A percentile compares a stretch with the other conserved stretches of the same genome.
Evolutionary conservation across 768 basidiomycete species (phyloP).

Genomic region (Neoboletus brunneissimus): DNA sequence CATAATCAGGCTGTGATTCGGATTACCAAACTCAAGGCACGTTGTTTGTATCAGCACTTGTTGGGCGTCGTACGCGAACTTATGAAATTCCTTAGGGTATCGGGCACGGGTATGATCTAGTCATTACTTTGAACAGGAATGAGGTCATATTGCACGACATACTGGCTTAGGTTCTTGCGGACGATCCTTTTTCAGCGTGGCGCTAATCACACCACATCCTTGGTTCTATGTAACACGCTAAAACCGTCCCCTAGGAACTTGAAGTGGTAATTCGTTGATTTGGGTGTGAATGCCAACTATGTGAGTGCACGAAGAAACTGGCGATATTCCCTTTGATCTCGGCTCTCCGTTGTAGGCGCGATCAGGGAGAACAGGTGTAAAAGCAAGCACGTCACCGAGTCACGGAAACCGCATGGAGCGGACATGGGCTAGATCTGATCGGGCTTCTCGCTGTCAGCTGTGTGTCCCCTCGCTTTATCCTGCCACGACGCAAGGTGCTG

Average conservation of each 20-base stretch:
- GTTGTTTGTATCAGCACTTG: background rate
- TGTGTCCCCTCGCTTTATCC: constrained; percentile 13
- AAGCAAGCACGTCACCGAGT: background rate
- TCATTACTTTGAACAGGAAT: background rate
- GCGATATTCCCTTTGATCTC: background rate
- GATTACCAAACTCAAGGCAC: background rate
- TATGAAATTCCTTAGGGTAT: background rate
- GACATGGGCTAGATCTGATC: constrained; percentile 9
- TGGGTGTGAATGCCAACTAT: background rate
- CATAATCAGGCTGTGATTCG: background rate
- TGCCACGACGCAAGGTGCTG: constrained; percentile 6
- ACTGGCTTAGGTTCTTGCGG: background rate
- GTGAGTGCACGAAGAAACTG: background rate
- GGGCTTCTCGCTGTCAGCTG: background rate
- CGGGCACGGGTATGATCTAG: background rate
- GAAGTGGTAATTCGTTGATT: background rate
- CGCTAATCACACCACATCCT: background rate
- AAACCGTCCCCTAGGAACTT: too few species aligned
- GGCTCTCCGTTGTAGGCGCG: background rate
- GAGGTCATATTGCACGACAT: background rate
- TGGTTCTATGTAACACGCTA: background rate
- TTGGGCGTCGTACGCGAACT: background rate
- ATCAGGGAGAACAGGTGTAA: background rate
- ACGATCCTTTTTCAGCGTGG: background rate
- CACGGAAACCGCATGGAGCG: constrained; percentile 6